Conservation (phyloP, 164 flowering plant species). For the Santalum album region DNA sequence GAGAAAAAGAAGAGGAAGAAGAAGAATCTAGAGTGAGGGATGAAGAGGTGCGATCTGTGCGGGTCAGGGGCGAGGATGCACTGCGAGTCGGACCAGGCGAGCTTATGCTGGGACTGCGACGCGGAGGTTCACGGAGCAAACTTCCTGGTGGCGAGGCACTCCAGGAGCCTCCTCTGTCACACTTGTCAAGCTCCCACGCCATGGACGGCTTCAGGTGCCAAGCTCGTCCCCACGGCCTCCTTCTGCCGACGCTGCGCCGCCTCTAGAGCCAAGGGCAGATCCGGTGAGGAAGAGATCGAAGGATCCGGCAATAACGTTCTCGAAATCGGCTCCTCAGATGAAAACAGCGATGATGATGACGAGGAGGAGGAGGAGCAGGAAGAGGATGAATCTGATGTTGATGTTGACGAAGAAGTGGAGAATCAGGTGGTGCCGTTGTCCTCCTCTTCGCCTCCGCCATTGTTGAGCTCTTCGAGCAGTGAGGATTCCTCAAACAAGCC, state of each 20-base stretch:
- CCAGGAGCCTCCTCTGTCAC: conserved; percentile 33
- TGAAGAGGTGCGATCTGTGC: conserved; percentile 1
- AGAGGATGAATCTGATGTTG: no score
- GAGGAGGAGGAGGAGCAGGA: conserved; percentile 8
- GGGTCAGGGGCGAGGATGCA: background rate
- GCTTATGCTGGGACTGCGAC: conserved; percentile 6
- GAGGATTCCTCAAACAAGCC: conserved; percentile 10
- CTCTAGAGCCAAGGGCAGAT: background rate
- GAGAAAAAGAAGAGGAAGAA: background rate
- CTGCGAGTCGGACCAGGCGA: conserved; percentile 6
- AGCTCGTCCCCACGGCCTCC: conserved; percentile 19
- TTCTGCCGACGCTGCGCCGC: conserved; percentile 21
- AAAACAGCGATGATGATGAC: conserved; percentile 2
- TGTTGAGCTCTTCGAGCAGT: conserved; percentile 20
- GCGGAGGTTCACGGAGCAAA: conserved; percentile 1
- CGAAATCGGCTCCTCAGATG: no score
- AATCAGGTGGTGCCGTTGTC: conserved; percentile 37
- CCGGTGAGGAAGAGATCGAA: background rate
- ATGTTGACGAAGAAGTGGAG: conserved; percentile 22
- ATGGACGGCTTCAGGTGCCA: conserved; percentile 30
- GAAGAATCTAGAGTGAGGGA: no score
- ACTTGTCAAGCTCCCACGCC: conserved; percentile 26
- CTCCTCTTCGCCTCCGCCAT: conserved; percentile 14
- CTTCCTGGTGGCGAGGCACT: conserved; percentile 23
- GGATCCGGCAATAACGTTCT: conserved; percentile 13